Percentiles rank a stretch among this genome's conserved stretches.
These are phyloP conservation scores for Phaeoacremonium minimum DNA, from an alignment of 2,329 filamentous ascomycete genomes.

Conservation along the genomic window DNA sequence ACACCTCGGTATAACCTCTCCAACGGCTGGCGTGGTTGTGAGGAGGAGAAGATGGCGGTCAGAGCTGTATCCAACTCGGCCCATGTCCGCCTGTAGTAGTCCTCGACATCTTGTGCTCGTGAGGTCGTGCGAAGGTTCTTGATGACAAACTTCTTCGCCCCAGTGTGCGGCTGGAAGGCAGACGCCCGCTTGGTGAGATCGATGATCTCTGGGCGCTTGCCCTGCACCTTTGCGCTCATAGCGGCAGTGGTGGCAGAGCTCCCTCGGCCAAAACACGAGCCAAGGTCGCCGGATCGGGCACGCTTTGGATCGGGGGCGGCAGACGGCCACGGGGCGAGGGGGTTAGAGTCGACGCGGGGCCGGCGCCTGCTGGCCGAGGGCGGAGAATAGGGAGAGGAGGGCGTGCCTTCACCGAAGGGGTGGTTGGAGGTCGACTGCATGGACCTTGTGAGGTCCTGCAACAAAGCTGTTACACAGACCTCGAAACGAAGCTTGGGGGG, in stretches of 20 bases:
- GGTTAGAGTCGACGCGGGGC: slow-evolving; percentile 22
- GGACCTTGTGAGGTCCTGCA: slow-evolving; percentile 10
- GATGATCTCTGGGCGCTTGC: slow-evolving; percentile 33
- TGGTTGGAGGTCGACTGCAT: slow-evolving; percentile 16
- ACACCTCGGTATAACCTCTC: slow-evolving; percentile 88
- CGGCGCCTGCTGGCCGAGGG: slow-evolving; percentile 13
- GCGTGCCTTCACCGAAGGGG: slow-evolving; percentile 7
- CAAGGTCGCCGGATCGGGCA: slow-evolving; percentile 15
- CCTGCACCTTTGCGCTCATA: slow-evolving; percentile 20
- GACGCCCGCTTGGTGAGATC: slow-evolving; percentile 39
- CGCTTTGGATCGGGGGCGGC: slow-evolving; percentile 21
- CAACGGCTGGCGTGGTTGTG: slow-evolving; percentile 64
- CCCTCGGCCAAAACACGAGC: slow-evolving; percentile 7
- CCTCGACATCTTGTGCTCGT: slow-evolving; percentile 57
- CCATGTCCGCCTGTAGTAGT: slow-evolving; percentile 76
- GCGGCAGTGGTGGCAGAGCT: slow-evolving; percentile 1
- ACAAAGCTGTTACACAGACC: slow-evolving; percentile 9
- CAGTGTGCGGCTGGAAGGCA: slow-evolving; percentile 67
- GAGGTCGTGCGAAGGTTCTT: slow-evolving; percentile 75
- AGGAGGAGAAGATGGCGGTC: slow-evolving; percentile 64
- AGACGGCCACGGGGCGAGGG: slow-evolving; percentile 7
- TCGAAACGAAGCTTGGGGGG: neutral
- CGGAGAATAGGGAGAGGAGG: slow-evolving; percentile 7
- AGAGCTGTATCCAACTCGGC: slow-evolving; percentile 70
- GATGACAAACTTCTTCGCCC: slow-evolving; percentile 83